A percentile compares a stretch with the other conserved stretches of the same genome.
Evolutionary conservation across 192 early-diverging fungal species (phyloP).

Genomic region (Umbelopsis sp.): DNA sequence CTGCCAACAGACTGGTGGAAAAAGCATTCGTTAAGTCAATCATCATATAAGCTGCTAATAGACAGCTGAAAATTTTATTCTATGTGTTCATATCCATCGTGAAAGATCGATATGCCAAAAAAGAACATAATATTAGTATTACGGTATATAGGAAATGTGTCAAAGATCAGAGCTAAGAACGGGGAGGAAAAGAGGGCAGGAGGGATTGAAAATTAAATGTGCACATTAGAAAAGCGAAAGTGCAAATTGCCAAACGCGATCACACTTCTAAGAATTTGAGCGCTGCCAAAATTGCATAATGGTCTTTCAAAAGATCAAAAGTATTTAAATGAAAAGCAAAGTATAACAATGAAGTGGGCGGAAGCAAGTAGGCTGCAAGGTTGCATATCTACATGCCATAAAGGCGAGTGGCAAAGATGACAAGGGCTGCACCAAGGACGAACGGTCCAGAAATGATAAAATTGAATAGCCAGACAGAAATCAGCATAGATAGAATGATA

Average conservation of each 20-base stretch:
- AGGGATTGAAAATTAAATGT: neutral
- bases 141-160: slow-evolving; percentile 9
- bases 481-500: slow-evolving; percentile 88
- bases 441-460: slow-evolving; percentile 76
- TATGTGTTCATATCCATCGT: neutral
- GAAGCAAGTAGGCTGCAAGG: neutral
- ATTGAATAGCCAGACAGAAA: slow-evolving; percentile 84
- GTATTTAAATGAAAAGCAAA: neutral
- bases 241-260: neutral
- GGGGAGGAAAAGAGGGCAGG: neutral
- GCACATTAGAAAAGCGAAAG: neutral
- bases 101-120: neutral
- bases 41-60: too few species aligned
- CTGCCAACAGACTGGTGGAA: too few species aligned
- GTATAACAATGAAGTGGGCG: neutral
- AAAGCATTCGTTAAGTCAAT: too few species aligned
- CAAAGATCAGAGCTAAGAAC: neutral
- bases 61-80: neutral
- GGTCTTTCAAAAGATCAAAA: too few species aligned
- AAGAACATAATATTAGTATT: slow-evolving; percentile 7
- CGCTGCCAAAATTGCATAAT: neutral
- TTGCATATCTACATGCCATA: slow-evolving; percentile 55
- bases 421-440: slow-evolving; percentile 69
- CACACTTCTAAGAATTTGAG: neutral
- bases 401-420: slow-evolving; percentile 77